Conservation (phyloP, 805 yeast genomes). For the Alloascoidea africana region DNA sequence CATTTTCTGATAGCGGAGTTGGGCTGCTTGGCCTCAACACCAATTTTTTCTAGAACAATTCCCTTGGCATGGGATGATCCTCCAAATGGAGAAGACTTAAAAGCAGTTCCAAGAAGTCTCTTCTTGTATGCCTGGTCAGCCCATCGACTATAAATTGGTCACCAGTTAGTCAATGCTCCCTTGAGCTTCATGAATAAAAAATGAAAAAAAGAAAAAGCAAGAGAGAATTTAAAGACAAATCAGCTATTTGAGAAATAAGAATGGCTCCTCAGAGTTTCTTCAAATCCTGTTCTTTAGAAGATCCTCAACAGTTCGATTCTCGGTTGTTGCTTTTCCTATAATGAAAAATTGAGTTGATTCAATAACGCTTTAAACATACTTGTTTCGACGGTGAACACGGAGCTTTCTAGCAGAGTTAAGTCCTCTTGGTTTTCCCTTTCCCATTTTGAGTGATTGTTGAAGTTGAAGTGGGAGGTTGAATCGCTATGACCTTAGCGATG, state of each 20-base stretch:
- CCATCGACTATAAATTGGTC: conserved; percentile 61
- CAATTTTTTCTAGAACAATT: conserved; percentile 97
- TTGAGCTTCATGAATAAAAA: not conserved
- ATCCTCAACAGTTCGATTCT: no score
- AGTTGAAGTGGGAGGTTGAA: conserved; percentile 4
- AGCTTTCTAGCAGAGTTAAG: conserved; percentile 99
- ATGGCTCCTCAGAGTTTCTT: not conserved
- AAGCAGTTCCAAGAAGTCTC: conserved; percentile 98
- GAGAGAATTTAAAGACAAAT: not conserved
- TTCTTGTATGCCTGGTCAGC: conserved; percentile 97
- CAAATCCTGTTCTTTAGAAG: not conserved
- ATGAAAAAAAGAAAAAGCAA: not conserved
- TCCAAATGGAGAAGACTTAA: conserved; percentile 99
- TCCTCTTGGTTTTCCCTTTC: conserved; percentile 99
- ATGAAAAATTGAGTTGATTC: no score
- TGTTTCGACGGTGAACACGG: conserved; percentile 99
- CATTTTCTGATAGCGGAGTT: conserved; percentile 99
- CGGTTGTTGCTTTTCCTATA: no score
- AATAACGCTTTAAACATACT: conserved; percentile 41
- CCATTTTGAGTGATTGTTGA: conserved; percentile 49
- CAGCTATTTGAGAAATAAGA: not conserved
- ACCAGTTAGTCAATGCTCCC: conserved; percentile 9
- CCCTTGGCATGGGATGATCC: conserved; percentile 99
- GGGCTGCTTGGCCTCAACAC: conserved; percentile 99
- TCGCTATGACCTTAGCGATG: not conserved